These are phyloP conservation scores for Dipodascus geniculatus DNA, from an alignment of 805 yeast genomes.

Conservation along the genomic window DNA sequence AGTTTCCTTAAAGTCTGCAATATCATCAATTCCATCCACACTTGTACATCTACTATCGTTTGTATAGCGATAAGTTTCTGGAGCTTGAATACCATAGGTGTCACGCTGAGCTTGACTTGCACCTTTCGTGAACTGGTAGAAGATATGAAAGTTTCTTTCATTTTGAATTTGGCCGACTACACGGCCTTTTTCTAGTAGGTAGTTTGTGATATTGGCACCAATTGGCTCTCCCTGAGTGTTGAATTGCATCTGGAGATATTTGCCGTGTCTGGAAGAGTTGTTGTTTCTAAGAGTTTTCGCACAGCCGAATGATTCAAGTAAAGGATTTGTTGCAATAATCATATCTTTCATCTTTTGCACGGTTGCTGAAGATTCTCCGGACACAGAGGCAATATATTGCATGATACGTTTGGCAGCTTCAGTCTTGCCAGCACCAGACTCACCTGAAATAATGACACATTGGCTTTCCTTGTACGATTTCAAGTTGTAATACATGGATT, in stretches of 20 bases:
- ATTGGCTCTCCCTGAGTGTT: slow-evolving; percentile 76
- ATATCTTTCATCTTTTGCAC: slow-evolving; percentile 88
- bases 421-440: slow-evolving; percentile 96
- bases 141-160: slow-evolving; percentile 95
- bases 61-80: slow-evolving; percentile 87
- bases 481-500: slow-evolving; percentile 89
- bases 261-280: slow-evolving; percentile 87
- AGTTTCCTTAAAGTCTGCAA: slow-evolving; percentile 68
- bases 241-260: slow-evolving; percentile 84
- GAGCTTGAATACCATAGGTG: slow-evolving; percentile 79
- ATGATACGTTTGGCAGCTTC: slow-evolving; percentile 96
- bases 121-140: slow-evolving; percentile 89
- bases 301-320: slow-evolving; percentile 85
- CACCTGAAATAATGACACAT: slow-evolving; percentile 96
- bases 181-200: slow-evolving; percentile 85
- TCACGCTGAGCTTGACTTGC: slow-evolving; percentile 80
- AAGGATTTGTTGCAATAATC: slow-evolving; percentile 94
- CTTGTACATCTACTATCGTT: slow-evolving; percentile 74
- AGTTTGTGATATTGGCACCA: slow-evolving; percentile 92
- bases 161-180: slow-evolving; percentile 89
- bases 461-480: slow-evolving; percentile 90
- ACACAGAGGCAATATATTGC: slow-evolving; percentile 87
- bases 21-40: slow-evolving; percentile 81
- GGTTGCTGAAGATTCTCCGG: slow-evolving; percentile 52
- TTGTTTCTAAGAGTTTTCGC: slow-evolving; percentile 85